Conservation (phyloP, 2,329 filamentous ascomycete species). For the Dactylellina drechsleri region DNA sequence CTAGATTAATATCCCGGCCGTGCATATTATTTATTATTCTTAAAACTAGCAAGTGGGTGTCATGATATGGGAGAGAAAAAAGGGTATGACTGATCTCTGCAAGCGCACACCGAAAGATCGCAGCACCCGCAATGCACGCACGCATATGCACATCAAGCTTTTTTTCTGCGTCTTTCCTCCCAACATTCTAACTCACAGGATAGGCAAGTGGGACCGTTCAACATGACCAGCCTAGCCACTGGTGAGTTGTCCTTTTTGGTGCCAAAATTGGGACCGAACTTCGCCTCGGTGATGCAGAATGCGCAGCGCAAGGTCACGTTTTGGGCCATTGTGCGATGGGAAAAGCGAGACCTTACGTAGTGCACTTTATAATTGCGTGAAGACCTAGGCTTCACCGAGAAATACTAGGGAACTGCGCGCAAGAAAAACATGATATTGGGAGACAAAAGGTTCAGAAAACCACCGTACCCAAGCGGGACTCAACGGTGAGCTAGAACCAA, state of each 20-base stretch:
- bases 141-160: neutral
- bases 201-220: constrained; percentile 50
- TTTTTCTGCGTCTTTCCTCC: neutral
- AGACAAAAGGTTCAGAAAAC: constrained; percentile 3
- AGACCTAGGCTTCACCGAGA: constrained; percentile 17
- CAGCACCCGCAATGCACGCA: neutral
- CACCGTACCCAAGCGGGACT: constrained; percentile 26
- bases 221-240: constrained; percentile 47
- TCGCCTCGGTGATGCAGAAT: constrained; percentile 43
- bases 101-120: neutral
- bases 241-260: constrained; percentile 42
- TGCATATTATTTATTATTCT: neutral
- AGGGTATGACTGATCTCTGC: neutral
- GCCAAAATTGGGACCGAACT: constrained; percentile 45
- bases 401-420: neutral
- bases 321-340: constrained; percentile 10
- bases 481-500: constrained; percentile 40
- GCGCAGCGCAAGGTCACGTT: constrained; percentile 42
- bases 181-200: constrained; percentile 23
- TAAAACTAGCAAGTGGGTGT: constrained; percentile 16
- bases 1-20: constrained; percentile 6
- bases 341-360: constrained; percentile 38
- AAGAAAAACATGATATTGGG: constrained; percentile 2
- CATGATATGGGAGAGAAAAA: constrained; percentile 7
- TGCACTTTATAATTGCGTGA: neutral